A percentile compares a stretch with the other conserved stretches of the same genome.
Conservation (phyloP, 73 alveolate genomes). For the Tetrahymena thermophila region DNA sequence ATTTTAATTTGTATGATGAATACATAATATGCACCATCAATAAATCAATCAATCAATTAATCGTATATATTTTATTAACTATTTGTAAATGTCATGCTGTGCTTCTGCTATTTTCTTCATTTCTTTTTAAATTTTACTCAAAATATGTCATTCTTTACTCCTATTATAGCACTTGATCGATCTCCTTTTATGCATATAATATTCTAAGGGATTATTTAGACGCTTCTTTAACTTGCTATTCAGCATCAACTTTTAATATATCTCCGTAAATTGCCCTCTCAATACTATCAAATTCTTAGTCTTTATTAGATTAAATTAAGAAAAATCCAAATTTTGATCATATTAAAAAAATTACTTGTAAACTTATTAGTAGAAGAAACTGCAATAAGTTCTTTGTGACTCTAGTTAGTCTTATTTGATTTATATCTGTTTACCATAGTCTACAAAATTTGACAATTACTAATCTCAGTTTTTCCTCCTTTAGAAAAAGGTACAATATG, state of each 20-base stretch:
- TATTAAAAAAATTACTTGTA: neutral
- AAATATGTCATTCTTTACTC: neutral
- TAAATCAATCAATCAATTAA: too few species aligned
- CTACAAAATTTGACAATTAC: conserved; percentile 89
- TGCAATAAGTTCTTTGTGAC: neutral
- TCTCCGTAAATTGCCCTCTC: neutral
- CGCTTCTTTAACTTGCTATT: neutral
- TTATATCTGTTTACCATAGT: conserved; percentile 87
- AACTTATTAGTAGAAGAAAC: neutral
- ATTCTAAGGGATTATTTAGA: neutral
- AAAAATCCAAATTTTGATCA: neutral
- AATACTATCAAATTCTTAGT: neutral
- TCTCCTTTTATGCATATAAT: neutral
- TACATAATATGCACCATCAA: neutral
- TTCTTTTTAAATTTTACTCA: neutral
- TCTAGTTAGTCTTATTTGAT: conserved; percentile 47
- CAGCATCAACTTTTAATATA: neutral
- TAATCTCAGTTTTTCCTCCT: conserved; percentile 86
- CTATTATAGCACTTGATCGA: neutral
- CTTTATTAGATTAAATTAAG: neutral
- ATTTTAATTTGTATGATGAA: neutral
- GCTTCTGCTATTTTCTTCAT: neutral
- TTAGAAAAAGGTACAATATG: conserved; percentile 92
- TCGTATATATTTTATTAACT: too few species aligned
- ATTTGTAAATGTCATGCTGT: neutral